These are phyloP conservation scores for Camelina laxa DNA, from an alignment of 345 rosid genomes.

Conservation along the genomic window DNA sequence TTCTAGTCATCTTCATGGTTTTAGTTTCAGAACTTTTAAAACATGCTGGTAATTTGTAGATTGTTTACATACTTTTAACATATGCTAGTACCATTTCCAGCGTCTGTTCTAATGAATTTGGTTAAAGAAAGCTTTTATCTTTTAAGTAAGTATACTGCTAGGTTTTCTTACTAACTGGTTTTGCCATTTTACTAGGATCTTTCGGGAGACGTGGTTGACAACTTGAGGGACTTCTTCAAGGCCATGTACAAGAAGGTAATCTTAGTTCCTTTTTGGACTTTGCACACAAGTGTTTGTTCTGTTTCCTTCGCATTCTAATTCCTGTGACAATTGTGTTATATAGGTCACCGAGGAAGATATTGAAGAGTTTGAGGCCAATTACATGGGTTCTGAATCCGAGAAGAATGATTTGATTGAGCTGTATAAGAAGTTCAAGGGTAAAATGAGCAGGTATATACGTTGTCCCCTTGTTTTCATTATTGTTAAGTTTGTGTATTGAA, in stretches of 20 bases:
- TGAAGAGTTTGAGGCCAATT: slow-evolving; percentile 83
- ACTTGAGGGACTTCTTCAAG: slow-evolving; percentile 73
- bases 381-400: slow-evolving; percentile 94
- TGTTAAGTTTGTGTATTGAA: neutral
- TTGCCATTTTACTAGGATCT: slow-evolving; percentile 64
- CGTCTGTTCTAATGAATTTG: slow-evolving; percentile 6
- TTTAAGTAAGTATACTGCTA: neutral
- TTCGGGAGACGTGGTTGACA: slow-evolving; percentile 74
- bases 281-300: neutral
- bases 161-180: neutral
- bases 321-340: slow-evolving; percentile 8
- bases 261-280: slow-evolving; percentile 10
- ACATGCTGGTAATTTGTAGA: neutral
- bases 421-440: slow-evolving; percentile 66
- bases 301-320: slow-evolving; percentile 9
- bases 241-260: slow-evolving; percentile 79
- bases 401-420: slow-evolving; percentile 83
- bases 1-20: neutral
- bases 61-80: neutral
- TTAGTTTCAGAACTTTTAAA: neutral
- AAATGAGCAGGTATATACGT: slow-evolving; percentile 67
- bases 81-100: neutral
- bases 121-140: neutral
- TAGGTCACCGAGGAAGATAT: slow-evolving; percentile 87
- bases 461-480: slow-evolving; percentile 8